Evolutionary conservation across 2,329 filamentous ascomycete species (phyloP).

Genomic region (Epichloe aotearoae): DNA sequence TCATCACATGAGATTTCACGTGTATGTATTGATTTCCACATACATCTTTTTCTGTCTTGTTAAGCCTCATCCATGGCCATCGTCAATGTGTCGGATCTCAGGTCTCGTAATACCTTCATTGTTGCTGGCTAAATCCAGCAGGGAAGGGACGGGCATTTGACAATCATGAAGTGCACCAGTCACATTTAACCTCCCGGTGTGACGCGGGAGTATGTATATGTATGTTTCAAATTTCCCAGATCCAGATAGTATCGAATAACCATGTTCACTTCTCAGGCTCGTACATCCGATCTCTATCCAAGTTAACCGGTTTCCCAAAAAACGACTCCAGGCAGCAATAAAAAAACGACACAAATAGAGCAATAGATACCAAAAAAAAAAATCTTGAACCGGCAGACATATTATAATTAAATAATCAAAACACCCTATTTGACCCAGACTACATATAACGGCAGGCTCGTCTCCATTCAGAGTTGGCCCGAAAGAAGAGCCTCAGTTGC

Average conservation of each 20-base stretch:
- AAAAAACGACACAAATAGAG: neutral
- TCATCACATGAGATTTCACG: no score
- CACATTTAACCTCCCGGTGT: no score
- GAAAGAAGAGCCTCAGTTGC: conserved; percentile 71
- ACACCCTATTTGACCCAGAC: neutral
- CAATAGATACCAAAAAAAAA: neutral
- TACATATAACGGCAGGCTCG: neutral
- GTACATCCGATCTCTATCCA: neutral
- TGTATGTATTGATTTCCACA: no score
- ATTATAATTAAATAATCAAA: neutral
- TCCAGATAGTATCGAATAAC: neutral
- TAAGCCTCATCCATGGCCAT: no score
- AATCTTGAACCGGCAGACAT: neutral
- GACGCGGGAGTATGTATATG: neutral
- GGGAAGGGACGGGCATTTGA: neutral
- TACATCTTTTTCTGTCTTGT: no score
- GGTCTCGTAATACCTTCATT: no score
- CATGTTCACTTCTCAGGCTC: neutral
- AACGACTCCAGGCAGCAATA: conserved; percentile 1
- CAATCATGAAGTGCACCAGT: no score
- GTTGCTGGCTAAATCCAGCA: neutral
- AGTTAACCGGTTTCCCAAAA: neutral
- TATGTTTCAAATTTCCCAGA: neutral
- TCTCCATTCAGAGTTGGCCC: conserved; percentile 50
- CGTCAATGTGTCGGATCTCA: no score